phyloP scores from a whole-genome alignment of 2,329 filamentous ascomycete species.

The Achaetomium macrosporum region DNA sequence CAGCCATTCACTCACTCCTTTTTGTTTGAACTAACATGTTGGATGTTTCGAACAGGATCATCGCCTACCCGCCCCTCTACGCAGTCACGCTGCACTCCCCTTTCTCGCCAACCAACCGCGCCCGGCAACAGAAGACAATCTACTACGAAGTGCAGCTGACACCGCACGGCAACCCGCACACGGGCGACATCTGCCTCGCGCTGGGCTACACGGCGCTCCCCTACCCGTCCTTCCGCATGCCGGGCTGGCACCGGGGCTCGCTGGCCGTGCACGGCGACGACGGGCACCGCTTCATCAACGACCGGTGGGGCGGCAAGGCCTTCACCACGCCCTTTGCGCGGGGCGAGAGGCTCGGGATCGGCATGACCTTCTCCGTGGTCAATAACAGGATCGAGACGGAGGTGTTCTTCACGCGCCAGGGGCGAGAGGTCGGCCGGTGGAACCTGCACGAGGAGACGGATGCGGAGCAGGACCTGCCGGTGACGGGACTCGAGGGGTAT shows the following conservation, averaged over 20 bases:
- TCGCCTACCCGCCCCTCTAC: slow-evolving; percentile 66
- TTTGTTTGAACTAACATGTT: neutral
- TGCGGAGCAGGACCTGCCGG: slow-evolving; percentile 52
- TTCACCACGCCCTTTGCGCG: slow-evolving; percentile 60
- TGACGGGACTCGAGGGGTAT: slow-evolving; percentile 62
- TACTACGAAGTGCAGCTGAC: slow-evolving; percentile 66
- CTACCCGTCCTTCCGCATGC: slow-evolving; percentile 71
- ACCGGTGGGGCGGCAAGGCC: slow-evolving; percentile 64
- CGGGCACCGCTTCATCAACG: slow-evolving; percentile 69
- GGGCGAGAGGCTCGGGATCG: slow-evolving; percentile 65
- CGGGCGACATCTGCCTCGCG: slow-evolving; percentile 47
- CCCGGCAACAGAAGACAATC: slow-evolving; percentile 40
- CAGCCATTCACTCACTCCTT: neutral
- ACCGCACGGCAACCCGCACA: slow-evolving; percentile 32
- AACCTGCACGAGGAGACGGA: slow-evolving; percentile 71
- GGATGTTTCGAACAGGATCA: slow-evolving; percentile 36
- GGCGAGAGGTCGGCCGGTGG: slow-evolving; percentile 56
- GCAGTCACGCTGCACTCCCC: slow-evolving; percentile 54
- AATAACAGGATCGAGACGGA: slow-evolving; percentile 41
- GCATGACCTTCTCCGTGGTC: slow-evolving; percentile 52
- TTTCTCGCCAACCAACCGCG: slow-evolving; percentile 32
- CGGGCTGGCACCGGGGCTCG: slow-evolving; percentile 73
- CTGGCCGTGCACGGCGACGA: slow-evolving; percentile 76
- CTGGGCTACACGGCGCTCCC: slow-evolving; percentile 68
- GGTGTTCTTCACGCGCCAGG: slow-evolving; percentile 67